Conservation (phyloP, 202 grass and related monocot species). For the Dendrocalamus latiflorus region DNA sequence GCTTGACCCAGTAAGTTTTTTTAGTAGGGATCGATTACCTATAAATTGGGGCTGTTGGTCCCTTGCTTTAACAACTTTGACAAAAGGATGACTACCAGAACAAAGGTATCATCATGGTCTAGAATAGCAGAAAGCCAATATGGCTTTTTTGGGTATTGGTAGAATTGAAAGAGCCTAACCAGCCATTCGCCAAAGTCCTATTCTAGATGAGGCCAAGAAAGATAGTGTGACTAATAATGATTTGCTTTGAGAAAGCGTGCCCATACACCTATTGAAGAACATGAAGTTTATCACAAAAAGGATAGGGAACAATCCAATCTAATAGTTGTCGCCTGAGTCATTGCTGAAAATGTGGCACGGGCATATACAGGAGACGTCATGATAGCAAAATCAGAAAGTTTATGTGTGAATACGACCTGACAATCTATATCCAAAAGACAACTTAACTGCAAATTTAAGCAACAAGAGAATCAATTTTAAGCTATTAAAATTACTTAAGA, state of each 20-base stretch:
- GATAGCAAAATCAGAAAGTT: conserved; percentile 6
- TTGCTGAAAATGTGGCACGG: conserved; percentile 5
- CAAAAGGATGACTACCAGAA: conserved; percentile 39
- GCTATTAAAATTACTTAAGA: conserved; percentile 3
- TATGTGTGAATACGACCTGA: neutral
- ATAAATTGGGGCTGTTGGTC: conserved; percentile 31
- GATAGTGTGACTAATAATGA: conserved; percentile 20
- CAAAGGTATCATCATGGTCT: conserved; percentile 39
- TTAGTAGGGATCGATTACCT: conserved; percentile 30
- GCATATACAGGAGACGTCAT: conserved; percentile 21
- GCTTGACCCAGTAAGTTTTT: conserved; percentile 12
- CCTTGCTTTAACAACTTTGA: conserved; percentile 25
- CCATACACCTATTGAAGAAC: conserved; percentile 31
- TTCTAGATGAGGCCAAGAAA: conserved; percentile 12
- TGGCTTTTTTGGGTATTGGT: neutral
- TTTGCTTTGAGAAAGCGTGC: conserved; percentile 12
- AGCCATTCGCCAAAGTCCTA: conserved; percentile 17
- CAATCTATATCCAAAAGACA: conserved; percentile 8
- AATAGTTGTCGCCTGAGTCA: conserved; percentile 7
- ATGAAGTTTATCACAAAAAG: no score
- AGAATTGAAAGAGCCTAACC: conserved; percentile 7
- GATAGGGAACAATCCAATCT: conserved; percentile 20
- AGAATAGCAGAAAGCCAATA: conserved; percentile 27
- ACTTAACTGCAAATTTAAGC: conserved; percentile 21
- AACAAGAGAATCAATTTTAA: neutral